Conservation (phyloP, 768 basidiomycete genomes). For the Tulasnella sp. region DNA sequence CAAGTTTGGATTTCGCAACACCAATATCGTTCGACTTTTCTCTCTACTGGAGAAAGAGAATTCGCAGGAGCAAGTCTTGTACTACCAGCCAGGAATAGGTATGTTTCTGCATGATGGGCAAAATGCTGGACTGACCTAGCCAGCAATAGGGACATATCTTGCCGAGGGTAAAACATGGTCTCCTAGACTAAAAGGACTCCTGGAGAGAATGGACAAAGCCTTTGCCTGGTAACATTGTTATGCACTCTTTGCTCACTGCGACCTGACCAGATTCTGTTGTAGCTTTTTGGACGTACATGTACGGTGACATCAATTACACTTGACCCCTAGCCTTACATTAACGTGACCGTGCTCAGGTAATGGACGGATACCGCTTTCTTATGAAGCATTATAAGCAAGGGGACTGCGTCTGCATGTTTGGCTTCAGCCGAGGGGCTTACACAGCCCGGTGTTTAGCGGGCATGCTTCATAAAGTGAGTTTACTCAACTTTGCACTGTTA, state of each 20-base stretch:
- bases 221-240: constrained; percentile 1
- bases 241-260: no score
- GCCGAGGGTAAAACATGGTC: background rate
- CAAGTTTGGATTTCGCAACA: background rate
- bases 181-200: background rate
- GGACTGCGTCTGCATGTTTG: background rate
- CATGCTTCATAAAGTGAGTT: background rate
- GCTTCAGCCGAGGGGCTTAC: background rate
- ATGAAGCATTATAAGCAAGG: constrained; percentile 3
- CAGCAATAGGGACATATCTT: background rate
- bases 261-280: no score
- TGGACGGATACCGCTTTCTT: background rate
- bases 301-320: no score
- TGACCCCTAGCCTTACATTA: no score
- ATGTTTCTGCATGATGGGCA: background rate
- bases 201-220: background rate
- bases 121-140: background rate
- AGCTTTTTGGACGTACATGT: no score
- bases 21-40: constrained; percentile 4
- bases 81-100: constrained; percentile 1
- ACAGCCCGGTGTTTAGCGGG: background rate
- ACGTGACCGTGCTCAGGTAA: background rate
- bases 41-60: background rate
- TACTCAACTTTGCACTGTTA: no score
- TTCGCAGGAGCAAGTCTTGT: background rate